Conservation (phyloP, 2,329 filamentous ascomycete species). For the Fusarium sp. region DNA sequence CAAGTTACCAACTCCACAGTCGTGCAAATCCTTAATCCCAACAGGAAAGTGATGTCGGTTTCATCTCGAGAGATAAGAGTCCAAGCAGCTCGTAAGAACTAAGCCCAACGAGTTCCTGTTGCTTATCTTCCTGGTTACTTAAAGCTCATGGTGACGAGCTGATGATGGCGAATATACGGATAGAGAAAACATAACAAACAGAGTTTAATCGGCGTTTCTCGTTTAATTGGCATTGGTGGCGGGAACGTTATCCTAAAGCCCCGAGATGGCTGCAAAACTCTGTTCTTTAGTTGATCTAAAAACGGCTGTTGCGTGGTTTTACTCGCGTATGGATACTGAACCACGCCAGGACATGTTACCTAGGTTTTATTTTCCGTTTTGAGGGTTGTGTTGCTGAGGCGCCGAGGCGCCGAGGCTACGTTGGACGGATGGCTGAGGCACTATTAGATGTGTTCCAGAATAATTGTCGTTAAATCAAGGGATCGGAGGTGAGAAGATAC, state of each 20-base stretch:
- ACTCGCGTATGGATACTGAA: not conserved
- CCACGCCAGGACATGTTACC: not conserved
- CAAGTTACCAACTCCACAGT: conserved; percentile 9
- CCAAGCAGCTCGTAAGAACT: not conserved
- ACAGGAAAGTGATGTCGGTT: not conserved
- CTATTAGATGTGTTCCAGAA: conserved; percentile 31
- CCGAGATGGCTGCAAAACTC: conserved; percentile 26
- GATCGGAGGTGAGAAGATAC: conserved; percentile 10
- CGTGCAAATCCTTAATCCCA: not conserved
- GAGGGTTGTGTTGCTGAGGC: conserved; percentile 10
- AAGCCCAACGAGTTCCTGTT: not conserved
- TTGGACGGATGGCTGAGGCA: conserved; percentile 9
- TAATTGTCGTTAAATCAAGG: conserved; percentile 21
- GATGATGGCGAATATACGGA: conserved; percentile 16
- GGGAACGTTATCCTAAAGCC: conserved; percentile 24
- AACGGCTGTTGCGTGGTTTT: conserved; percentile 31
- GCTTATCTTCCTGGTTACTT: conserved; percentile 1
- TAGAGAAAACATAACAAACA: conserved; percentile 10
- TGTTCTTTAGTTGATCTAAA: conserved; percentile 7
- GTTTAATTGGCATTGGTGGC: conserved; percentile 29
- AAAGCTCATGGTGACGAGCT: conserved; percentile 29
- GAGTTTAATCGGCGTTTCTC: conserved; percentile 22
- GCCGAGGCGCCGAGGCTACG: conserved; percentile 14
- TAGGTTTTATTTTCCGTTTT: not conserved
- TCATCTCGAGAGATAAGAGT: not conserved